phyloP scores from a whole-genome alignment of 148 eudicot species.

The Spergularia bocconei region DNA sequence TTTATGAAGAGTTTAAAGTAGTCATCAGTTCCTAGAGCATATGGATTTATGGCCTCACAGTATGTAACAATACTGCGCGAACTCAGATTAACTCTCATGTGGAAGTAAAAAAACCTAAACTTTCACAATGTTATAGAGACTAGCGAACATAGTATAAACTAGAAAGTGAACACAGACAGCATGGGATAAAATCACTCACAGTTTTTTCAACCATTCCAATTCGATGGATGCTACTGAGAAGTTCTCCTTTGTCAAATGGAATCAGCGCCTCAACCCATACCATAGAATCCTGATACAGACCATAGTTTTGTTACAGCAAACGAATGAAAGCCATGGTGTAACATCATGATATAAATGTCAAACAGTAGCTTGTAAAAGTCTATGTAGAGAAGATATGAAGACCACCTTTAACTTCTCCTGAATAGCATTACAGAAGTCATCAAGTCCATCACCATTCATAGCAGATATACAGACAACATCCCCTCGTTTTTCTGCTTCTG shows the following conservation, averaged over 20 bases:
- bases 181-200: slow-evolving; percentile 44
- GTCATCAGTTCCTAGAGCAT: neutral
- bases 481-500: slow-evolving; percentile 55
- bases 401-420: slow-evolving; percentile 79
- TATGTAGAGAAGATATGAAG: neutral
- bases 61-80: neutral
- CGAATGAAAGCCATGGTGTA: neutral
- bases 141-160: neutral
- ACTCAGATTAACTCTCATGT: neutral
- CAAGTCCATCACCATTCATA: slow-evolving; percentile 73
- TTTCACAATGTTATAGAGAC: neutral
- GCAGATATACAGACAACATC: slow-evolving; percentile 86
- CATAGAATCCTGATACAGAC: slow-evolving; percentile 68
- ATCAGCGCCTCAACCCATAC: slow-evolving; percentile 96
- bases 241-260: slow-evolving; percentile 92
- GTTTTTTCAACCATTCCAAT: slow-evolving; percentile 84
- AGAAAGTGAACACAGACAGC: neutral
- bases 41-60: neutral
- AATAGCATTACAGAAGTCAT: slow-evolving; percentile 78
- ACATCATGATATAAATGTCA: neutral
- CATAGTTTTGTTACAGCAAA: neutral
- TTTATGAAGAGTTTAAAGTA: neutral
- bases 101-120: neutral
- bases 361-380: neutral
- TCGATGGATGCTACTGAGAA: slow-evolving; percentile 75